A percentile compares a stretch with the other conserved stretches of the same genome.
Conservation (phyloP, 2,329 filamentous ascomycete species). For the Ceratocystis cacaofunesta region DNA sequence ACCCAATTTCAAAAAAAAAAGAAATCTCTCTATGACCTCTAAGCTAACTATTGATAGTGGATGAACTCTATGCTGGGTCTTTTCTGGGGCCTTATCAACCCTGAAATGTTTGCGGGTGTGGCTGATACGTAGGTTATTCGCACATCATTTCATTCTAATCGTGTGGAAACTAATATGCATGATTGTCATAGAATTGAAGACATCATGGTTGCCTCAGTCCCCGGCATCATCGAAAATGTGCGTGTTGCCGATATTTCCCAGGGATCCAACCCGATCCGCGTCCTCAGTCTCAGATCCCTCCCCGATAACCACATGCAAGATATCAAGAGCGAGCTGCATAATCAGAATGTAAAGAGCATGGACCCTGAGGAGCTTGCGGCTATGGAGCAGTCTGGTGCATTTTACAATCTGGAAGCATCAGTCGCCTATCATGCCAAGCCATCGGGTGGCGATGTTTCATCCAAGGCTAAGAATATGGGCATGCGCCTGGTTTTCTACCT, state of each 20-base stretch:
- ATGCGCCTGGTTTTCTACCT: slow-evolving; percentile 94
- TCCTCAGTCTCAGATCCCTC: slow-evolving; percentile 73
- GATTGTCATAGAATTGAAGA: slow-evolving; percentile 36
- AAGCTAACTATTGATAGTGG: slow-evolving; percentile 36
- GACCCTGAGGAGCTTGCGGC: slow-evolving; percentile 78
- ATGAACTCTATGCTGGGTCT: slow-evolving; percentile 79
- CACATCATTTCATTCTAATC: rapidly evolving
- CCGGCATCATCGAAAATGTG: slow-evolving; percentile 82
- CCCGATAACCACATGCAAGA: slow-evolving; percentile 65
- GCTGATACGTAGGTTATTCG: slow-evolving; percentile 53
- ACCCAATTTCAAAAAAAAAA: not conserved
- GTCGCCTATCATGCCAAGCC: slow-evolving; percentile 85
- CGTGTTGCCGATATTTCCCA: slow-evolving; percentile 91
- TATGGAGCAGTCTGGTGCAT: slow-evolving; percentile 78
- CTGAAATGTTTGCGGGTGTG: slow-evolving; percentile 82
- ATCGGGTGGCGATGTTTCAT: slow-evolving; percentile 51
- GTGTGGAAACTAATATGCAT: not conserved
- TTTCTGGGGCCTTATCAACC: slow-evolving; percentile 83
- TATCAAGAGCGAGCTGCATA: slow-evolving; percentile 65
- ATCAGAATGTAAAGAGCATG: slow-evolving; percentile 64
- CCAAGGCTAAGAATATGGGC: slow-evolving; percentile 87
- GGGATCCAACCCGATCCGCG: slow-evolving; percentile 76
- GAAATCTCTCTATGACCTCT: not conserved
- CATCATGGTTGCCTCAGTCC: slow-evolving; percentile 92
- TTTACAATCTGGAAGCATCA: slow-evolving; percentile 82